A percentile compares a stretch with the other conserved stretches of the same genome.
Evolutionary conservation across 2,329 filamentous ascomycete species (phyloP).

Genomic region (Penicillium decumbens): DNA sequence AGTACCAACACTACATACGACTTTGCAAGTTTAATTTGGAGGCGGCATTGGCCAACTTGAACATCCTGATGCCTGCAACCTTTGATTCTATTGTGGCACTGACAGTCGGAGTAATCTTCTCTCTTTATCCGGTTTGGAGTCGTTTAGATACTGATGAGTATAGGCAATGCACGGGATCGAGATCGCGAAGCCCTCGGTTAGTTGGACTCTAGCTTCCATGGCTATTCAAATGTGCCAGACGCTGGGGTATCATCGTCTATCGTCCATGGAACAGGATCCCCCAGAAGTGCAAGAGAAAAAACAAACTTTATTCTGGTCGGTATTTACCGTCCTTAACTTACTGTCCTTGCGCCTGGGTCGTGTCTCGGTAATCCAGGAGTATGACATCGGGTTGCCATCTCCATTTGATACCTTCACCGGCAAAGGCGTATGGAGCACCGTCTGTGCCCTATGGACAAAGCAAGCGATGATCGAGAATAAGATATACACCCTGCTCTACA

Average conservation of each 20-base stretch:
- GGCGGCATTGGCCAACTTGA: conserved; percentile 46
- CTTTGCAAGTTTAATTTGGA: conserved; percentile 46
- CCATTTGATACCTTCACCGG: conserved; percentile 14
- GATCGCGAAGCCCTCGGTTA: conserved; percentile 57
- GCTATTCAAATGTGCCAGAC: conserved; percentile 59
- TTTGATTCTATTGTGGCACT: conserved; percentile 57
- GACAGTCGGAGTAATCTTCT: conserved; percentile 50
- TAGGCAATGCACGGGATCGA: conserved; percentile 61
- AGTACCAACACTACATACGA: conserved; percentile 29
- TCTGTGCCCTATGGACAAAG: conserved; percentile 54
- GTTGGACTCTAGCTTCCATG: conserved; percentile 59
- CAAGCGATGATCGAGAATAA: conserved; percentile 55
- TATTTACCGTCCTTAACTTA: conserved; percentile 57
- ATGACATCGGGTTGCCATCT: conserved; percentile 52
- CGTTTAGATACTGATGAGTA: conserved; percentile 4
- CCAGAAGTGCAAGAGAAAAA: conserved; percentile 29
- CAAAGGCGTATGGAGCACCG: conserved; percentile 39
- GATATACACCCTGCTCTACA: conserved; percentile 57
- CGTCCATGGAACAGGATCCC: conserved; percentile 26
- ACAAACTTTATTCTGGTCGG: conserved; percentile 53
- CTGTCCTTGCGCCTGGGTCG: conserved; percentile 58
- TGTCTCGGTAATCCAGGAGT: conserved; percentile 55
- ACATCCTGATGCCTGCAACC: conserved; percentile 54
- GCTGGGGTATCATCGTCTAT: conserved; percentile 53
- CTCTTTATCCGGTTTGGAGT: neutral